Evolutionary conservation across 331 rosid genomes (phyloP), one percentile per base, ranked within the genome.

Genomic region (Pyrus hybrid): DNA sequence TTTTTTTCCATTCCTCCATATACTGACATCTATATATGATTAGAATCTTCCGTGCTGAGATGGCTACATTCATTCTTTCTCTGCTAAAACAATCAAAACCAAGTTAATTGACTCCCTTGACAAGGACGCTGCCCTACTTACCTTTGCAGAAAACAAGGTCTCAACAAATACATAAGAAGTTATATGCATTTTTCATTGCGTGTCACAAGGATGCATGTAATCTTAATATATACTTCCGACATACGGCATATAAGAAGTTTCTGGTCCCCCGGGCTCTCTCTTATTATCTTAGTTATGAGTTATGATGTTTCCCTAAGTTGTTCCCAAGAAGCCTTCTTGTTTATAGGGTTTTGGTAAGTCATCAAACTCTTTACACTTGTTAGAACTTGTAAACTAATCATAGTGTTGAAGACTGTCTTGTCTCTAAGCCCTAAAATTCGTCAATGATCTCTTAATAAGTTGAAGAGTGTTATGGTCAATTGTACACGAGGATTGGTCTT

Each of bases 401-500:
- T 5, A 23, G 18, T 14, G 13, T 26, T 62, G 35, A 51, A 16
- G 54, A 16, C 3, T 47, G 54, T 5, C 54, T 47, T 16, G 20
- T 47, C 32, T 23, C 10, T 23, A 58, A 11, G 63, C 16, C 17
- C 29, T 58, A 22, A 18, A 51, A 51, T 7, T 51, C 2, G 1
- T 51, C 0, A 51, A 51, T 17, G 9, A 51, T 51, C n/a, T 51
- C 9, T 17, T 51, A 51, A 51, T 51, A 51, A 51, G 21, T 51
- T 51, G 57, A 51, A 51, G 21, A 51, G 4, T 51, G 57, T 51
- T 17, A 51, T 1, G 9, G 21, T 51, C 21, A 51, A 51, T 51
- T 3, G 21, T 16, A 49, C 1, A 0, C 3, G 10, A 17, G 0
- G 9, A 51, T 0, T 58, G 1, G 0, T 22, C 0, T 22, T 58